Percentiles rank a stretch among this genome's conserved stretches.
Conservation (phyloP, 345 rosid species). For the Anastatica hierochuntica region DNA sequence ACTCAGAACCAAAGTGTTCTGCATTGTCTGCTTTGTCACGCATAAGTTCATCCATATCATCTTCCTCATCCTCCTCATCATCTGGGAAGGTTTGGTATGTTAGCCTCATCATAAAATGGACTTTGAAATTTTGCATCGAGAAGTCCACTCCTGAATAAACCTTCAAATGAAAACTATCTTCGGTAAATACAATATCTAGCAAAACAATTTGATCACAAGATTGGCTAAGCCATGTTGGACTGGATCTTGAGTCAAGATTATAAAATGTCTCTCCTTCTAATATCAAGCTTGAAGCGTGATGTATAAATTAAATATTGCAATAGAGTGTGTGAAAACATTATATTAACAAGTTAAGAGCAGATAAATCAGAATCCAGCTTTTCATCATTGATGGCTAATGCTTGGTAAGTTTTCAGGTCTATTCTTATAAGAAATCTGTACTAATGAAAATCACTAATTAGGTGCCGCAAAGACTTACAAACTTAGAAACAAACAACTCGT, state of each 20-base stretch:
- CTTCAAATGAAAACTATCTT: constrained; percentile 35
- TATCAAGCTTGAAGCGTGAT: neutral
- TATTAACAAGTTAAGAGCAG: neutral
- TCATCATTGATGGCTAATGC: constrained; percentile 1
- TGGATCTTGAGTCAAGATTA: neutral
- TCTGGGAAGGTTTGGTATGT: constrained; percentile 64
- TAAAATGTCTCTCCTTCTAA: neutral
- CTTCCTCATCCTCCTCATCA: constrained; percentile 56
- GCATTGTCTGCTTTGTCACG: constrained; percentile 40
- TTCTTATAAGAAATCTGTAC: constrained; percentile 4
- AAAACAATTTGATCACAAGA: neutral
- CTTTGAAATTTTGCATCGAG: constrained; percentile 54
- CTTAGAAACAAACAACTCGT: constrained; percentile 86
- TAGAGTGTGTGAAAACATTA: neutral
- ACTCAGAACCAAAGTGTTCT: constrained; percentile 35
- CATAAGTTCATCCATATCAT: constrained; percentile 41
- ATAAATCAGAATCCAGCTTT: constrained; percentile 9
- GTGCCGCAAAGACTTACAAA: constrained; percentile 54
- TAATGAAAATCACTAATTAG: neutral
- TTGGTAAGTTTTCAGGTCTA: constrained; percentile 6
- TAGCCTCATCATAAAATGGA: constrained; percentile 76
- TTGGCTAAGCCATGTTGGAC: neutral
- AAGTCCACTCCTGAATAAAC: constrained; percentile 68
- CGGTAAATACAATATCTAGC: constrained; percentile 10
- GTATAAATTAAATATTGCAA: neutral